A percentile compares a stretch with the other conserved stretches of the same genome.
phyloP scores from a whole-genome alignment of 2,329 filamentous ascomycete genomes.

The Colletotrichum gigasporum region DNA sequence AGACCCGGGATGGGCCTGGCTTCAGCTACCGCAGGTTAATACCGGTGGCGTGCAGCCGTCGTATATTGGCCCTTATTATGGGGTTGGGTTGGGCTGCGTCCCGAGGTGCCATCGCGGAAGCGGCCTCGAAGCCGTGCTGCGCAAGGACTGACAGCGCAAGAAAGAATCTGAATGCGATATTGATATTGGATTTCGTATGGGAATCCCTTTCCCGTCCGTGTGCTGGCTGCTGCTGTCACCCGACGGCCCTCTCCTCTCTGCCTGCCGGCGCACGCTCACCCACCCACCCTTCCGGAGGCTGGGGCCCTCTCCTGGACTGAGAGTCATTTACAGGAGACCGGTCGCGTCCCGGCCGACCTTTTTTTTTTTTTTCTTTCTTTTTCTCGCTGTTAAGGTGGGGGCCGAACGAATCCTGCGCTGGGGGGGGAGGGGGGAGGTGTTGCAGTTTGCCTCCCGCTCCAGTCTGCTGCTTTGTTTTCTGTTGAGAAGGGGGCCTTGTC shows the following conservation, averaged over 20 bases:
- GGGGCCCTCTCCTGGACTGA: not conserved
- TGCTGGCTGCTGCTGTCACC: not conserved
- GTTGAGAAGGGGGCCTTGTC: not conserved
- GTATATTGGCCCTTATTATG: constrained; percentile 22
- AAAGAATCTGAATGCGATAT: no score
- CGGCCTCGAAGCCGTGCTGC: not conserved
- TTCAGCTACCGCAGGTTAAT: not conserved
- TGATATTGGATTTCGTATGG: no score
- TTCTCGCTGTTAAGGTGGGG: not conserved
- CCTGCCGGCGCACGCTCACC: not conserved
- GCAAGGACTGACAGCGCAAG: no score
- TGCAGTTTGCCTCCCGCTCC: not conserved
- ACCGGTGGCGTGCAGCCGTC: constrained; percentile 17
- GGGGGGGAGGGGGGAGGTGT: not conserved
- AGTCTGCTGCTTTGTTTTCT: not conserved
- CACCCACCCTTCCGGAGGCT: constrained; percentile 8
- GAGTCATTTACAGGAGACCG: constrained; percentile 27
- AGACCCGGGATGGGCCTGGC: constrained; percentile 1
- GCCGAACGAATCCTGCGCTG: not conserved
- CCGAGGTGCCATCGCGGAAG: not conserved
- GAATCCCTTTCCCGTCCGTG: not conserved
- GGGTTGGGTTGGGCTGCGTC: not conserved
- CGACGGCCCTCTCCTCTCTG: not conserved
- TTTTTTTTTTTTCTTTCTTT: no score
- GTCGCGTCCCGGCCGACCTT: constrained; percentile 7